Conservation (phyloP, 2,329 filamentous ascomycete genomes). For the Hymenoscyphus scutula region DNA sequence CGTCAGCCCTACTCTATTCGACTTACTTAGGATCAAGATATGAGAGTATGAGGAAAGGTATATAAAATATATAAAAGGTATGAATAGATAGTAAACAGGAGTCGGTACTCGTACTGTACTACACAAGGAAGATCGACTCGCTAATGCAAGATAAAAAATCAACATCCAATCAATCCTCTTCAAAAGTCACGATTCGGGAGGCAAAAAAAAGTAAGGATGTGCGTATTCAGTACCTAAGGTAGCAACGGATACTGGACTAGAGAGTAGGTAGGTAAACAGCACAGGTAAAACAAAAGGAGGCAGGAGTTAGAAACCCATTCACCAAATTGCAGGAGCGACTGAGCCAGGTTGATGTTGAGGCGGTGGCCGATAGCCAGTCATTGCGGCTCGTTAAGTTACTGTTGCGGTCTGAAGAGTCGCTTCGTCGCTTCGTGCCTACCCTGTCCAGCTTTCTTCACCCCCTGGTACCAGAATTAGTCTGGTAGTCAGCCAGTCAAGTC, state of each 20-base stretch:
- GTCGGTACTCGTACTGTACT: neutral
- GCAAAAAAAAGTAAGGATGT: neutral
- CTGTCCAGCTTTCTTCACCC: conserved; percentile 6
- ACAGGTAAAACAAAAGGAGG: neutral
- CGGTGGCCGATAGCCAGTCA: neutral
- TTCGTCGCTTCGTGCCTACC: conserved; percentile 20
- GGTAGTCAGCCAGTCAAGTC: neutral
- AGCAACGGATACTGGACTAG: neutral
- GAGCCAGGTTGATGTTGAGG: conserved; percentile 8
- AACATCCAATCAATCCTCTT: conserved; percentile 1
- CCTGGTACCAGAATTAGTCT: no score
- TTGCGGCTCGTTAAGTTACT: neutral
- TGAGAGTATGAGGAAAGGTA: neutral
- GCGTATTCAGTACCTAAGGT: neutral
- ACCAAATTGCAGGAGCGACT: conserved; percentile 25
- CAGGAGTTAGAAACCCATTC: no score
- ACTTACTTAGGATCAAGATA: no score
- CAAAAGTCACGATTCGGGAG: neutral
- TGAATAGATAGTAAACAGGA: neutral
- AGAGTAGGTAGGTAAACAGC: neutral
- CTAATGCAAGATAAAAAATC: neutral
- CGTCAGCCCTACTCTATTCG: neutral
- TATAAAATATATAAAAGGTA: neutral
- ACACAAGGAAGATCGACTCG: neutral
- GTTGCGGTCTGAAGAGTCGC: conserved; percentile 4